These are phyloP conservation scores for Leccinum griseonigrum DNA, from an alignment of 1,284 basidiomycete genomes.

Conservation along the genomic window DNA sequence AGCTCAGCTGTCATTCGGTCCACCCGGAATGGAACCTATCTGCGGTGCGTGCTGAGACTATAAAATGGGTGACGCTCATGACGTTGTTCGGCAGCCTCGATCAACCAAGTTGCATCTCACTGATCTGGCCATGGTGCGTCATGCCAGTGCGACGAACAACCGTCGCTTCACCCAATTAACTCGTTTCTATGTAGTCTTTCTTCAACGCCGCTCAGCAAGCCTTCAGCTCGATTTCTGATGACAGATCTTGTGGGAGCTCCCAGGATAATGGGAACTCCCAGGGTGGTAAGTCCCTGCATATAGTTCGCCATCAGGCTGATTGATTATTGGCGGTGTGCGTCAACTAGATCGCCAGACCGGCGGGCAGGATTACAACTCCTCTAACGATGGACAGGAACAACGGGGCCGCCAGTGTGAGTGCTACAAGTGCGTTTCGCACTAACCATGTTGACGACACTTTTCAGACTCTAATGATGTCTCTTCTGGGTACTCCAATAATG, in stretches of 20 bases:
- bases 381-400: too few relatives aligned
- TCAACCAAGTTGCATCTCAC: conserved; percentile 5
- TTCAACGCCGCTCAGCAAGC: conserved; percentile 66
- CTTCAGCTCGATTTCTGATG: conserved; percentile 38
- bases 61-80: conserved; percentile 9
- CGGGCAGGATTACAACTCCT: too few relatives aligned
- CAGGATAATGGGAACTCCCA: neutral
- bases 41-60: conserved; percentile 17
- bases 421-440: too few relatives aligned
- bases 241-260: neutral
- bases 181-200: conserved; percentile 48
- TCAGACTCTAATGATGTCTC: too few relatives aligned
- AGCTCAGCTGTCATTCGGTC: conserved; percentile 22
- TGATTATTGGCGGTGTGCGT: too few relatives aligned
- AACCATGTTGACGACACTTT: too few relatives aligned
- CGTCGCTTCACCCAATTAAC: conserved; percentile 4
- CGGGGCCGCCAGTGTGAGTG: too few relatives aligned
- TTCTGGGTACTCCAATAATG: too few relatives aligned
- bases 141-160: neutral
- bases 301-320: too few relatives aligned
- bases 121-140: conserved; percentile 31
- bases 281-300: neutral
- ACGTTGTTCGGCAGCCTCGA: conserved; percentile 14
- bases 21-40: conserved; percentile 24
- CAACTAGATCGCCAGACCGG: too few relatives aligned